Percentiles rank a stretch among this genome's conserved stretches.
These are phyloP conservation scores for Fusarium hostae DNA, from an alignment of 2,329 filamentous ascomycete species.

Conservation along the genomic window DNA sequence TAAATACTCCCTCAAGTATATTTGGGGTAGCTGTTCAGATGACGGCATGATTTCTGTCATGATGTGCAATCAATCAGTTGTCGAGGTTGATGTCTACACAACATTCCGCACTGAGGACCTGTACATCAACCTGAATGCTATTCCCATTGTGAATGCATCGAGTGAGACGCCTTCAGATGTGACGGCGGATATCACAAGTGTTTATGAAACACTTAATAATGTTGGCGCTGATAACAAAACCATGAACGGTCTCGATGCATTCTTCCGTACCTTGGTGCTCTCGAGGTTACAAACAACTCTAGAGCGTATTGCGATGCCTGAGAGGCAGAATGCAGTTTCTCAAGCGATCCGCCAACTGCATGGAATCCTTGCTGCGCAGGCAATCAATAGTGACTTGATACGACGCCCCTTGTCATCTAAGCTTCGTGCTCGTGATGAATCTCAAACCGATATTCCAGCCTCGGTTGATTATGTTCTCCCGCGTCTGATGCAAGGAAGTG, in stretches of 20 bases:
- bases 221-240: conserved; percentile 29
- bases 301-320: conserved; percentile 35
- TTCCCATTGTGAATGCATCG: conserved; percentile 33
- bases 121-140: conserved; percentile 34
- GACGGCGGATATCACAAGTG: conserved; percentile 25
- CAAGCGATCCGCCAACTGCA: conserved; percentile 41
- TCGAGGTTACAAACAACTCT: conserved; percentile 38
- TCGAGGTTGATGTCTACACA: conserved; percentile 32
- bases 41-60: conserved; percentile 37
- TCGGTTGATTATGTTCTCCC: conserved; percentile 38
- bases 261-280: conserved; percentile 43
- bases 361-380: conserved; percentile 44
- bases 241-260: conserved; percentile 40
- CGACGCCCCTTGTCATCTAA: conserved; percentile 19
- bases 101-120: conserved; percentile 43
- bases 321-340: conserved; percentile 39
- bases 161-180: conserved; percentile 30
- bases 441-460: conserved; percentile 21
- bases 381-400: conserved; percentile 36
- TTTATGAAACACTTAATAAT: conserved; percentile 33
- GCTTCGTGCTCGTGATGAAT: conserved; percentile 17
- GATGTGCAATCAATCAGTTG: conserved; percentile 42
- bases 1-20: conserved; percentile 37
- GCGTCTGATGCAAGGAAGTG: conserved; percentile 36
- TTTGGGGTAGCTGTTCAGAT: conserved; percentile 43